Base-by-base conservation (phyloP, 306 rosid genomes). In the Cucumis cinereus region DNA sequence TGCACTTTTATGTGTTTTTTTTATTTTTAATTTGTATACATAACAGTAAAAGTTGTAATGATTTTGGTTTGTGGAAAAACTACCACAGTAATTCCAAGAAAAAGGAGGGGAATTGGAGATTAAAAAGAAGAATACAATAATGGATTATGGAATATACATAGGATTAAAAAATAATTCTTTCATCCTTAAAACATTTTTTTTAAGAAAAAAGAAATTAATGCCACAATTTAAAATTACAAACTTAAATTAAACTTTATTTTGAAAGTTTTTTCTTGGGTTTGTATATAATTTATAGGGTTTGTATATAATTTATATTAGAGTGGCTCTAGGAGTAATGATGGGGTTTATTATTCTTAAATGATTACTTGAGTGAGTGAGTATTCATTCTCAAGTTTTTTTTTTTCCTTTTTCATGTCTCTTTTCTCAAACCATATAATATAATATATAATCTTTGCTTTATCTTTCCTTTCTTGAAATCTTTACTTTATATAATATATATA, bases 261-360 rank as follows among this genome's bases (percentile, higher is more conserved):
- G 0, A 3, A 30, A 30, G 35, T 36, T 36, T 36, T 36, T 36
- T 36, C 5, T 36, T 36, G 8, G 4, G 35, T 33, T 33, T 33
- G 35, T 33, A 33, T 33, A 33, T 33, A 33, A 33, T n/a, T n/a
- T 23, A 12, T 30, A 3, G 5, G 35, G 15, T 43, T 43, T 43
- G 49, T 2, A 43, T 10, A 43, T 43, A 43, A 43, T 30, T 30
- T 23, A 12, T 23, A 12, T 11, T 23, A 20, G 54, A 59, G 10
- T 52, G 53, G 75, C 68, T 78, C 43, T 80, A 84, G 67, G 58
- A 52, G 82, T 80, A 77, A 89, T 89, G 96, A 93, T 93, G 97
- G 93, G 77, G 74, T 79, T 84, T 93, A 91, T 93, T 78, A 93
- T 93, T 93, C 86, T 85, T 84, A 88, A 91, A 93, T 93, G 96